Conservation (phyloP, 306 rosid species). For the Acmispon strigosus region DNA sequence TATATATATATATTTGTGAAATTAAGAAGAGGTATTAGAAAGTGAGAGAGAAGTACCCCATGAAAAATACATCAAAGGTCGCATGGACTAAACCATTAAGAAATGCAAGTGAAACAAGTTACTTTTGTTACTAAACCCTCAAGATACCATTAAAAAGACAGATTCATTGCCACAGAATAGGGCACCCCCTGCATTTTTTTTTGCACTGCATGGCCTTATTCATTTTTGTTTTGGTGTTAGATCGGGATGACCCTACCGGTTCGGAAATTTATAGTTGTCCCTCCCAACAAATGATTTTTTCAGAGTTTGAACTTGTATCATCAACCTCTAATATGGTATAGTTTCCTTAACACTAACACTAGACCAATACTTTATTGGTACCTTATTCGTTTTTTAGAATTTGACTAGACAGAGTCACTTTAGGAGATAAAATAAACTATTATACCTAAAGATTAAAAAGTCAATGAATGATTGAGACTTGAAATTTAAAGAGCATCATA, state of each 20-base stretch:
- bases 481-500: too few species aligned
- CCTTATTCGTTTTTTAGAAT: too few species aligned
- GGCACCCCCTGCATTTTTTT: conserved; percentile 64
- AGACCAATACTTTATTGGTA: too few species aligned
- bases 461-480: too few species aligned
- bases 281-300: too few species aligned
- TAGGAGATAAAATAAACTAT: too few species aligned
- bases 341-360: too few species aligned
- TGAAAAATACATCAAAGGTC: conserved; percentile 60
- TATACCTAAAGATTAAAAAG: too few species aligned
- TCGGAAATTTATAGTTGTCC: not conserved
- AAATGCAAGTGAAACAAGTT: not conserved
- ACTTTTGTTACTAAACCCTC: conserved; percentile 30
- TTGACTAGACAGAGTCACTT: too few species aligned
- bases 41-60: conserved; percentile 24
- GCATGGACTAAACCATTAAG: conserved; percentile 51
- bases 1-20: not conserved
- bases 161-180: conserved; percentile 40
- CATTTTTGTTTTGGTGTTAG: not conserved
- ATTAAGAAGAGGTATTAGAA: conserved; percentile 1
- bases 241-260: too few species aligned
- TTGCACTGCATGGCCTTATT: conserved; percentile 36
- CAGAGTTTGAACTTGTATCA: too few species aligned
- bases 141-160: conserved; percentile 42
- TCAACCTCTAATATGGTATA: too few species aligned